Percentiles rank a stretch among this genome's conserved stretches.
Conservation (phyloP, 108 stramenopile genomes). For the Seminavis robusta region DNA sequence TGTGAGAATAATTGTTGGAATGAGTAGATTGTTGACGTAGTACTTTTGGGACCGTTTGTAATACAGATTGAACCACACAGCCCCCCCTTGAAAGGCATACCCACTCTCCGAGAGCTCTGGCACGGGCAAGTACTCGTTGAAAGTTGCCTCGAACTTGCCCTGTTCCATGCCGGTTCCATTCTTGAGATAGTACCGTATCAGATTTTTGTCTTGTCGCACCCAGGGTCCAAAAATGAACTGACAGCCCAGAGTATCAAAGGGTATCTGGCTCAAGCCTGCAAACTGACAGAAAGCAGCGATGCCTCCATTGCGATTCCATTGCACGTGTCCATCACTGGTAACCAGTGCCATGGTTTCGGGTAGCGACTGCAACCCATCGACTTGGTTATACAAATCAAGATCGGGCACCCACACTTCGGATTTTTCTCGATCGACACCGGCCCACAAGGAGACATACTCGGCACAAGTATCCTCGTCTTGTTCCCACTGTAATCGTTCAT, state of each 20-base stretch:
- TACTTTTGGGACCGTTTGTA: too few species aligned
- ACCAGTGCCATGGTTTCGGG: conserved; percentile 4
- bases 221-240: conserved; percentile 2
- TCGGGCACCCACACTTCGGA: conserved; percentile 13
- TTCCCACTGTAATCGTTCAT: background rate
- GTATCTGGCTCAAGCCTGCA: background rate
- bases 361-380: background rate
- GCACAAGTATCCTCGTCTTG: background rate
- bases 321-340: background rate
- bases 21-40: too few species aligned
- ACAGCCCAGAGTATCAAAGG: conserved; percentile 5
- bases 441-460: background rate
- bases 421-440: background rate
- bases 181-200: too few species aligned
- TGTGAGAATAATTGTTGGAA: too few species aligned
- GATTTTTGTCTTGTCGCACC: too few species aligned
- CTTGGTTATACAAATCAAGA: background rate
- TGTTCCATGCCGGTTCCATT: too few species aligned
- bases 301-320: conserved; percentile 2
- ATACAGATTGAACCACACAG: too few species aligned
- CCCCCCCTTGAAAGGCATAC: too few species aligned
- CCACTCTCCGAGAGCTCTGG: too few species aligned
- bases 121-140: too few species aligned
- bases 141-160: too few species aligned
- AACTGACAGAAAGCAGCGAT: conserved; percentile 2